These are phyloP conservation scores for Epichloe coenophiala DNA, from an alignment of 2,329 filamentous ascomycete genomes.

Conservation along the genomic window DNA sequence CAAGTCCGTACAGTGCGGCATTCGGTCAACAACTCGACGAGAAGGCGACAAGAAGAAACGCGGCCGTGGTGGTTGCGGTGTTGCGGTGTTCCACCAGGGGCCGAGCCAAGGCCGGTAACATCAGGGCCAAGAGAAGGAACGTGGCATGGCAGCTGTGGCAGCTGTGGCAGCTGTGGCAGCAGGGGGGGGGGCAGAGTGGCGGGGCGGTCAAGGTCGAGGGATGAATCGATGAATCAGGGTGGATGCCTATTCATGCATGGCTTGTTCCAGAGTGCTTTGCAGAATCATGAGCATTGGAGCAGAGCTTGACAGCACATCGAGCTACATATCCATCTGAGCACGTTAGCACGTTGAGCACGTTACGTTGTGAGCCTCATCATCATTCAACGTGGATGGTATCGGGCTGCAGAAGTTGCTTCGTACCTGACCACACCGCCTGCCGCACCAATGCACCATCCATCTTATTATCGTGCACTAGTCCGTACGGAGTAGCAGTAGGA, in stretches of 20 bases:
- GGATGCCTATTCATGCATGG: too few relatives aligned
- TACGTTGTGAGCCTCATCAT: too few relatives aligned
- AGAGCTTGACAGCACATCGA: too few relatives aligned
- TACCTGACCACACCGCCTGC: background rate
- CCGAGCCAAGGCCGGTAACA: background rate
- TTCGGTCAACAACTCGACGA: background rate
- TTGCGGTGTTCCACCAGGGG: background rate
- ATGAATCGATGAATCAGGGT: too few relatives aligned
- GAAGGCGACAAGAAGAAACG: background rate
- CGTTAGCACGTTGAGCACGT: background rate
- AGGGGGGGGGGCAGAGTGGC: background rate
- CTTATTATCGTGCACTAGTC: too few relatives aligned
- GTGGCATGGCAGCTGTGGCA: background rate
- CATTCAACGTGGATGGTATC: background rate
- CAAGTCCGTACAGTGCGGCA: background rate
- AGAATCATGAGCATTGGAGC: too few relatives aligned
- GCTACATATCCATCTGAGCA: background rate
- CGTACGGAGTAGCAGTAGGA: too few relatives aligned
- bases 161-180: background rate
- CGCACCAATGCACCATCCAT: background rate
- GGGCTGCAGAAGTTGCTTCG: background rate
- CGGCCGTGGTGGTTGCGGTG: background rate
- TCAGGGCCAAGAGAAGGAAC: background rate
- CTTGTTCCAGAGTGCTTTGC: too few relatives aligned
- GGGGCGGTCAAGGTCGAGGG: background rate